These are phyloP conservation scores for Xylaria sp. DNA, from an alignment of 2,329 filamentous ascomycete species.

Conservation along the genomic window DNA sequence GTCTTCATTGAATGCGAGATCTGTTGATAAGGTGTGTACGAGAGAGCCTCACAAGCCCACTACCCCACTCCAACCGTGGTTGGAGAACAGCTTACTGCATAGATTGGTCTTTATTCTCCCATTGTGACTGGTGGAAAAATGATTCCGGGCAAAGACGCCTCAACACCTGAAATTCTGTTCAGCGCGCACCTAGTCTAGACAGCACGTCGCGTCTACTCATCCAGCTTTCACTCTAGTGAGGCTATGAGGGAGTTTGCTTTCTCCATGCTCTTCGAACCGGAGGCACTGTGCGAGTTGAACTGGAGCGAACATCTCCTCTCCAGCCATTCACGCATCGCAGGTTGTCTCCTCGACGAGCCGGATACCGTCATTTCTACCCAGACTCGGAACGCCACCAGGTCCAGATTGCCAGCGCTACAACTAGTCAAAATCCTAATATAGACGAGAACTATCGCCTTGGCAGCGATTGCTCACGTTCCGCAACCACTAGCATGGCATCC, in stretches of 20 bases:
- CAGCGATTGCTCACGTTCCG: not conserved
- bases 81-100: slow-evolving; percentile 3
- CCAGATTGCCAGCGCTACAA: not conserved
- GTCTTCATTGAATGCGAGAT: not conserved
- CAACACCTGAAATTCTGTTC: slow-evolving; percentile 18
- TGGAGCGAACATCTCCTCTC: not conserved
- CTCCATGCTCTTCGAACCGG: not conserved
- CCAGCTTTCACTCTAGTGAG: not conserved
- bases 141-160: slow-evolving; percentile 8
- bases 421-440: not conserved
- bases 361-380: not conserved
- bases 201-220: not conserved
- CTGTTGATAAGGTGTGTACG: not conserved
- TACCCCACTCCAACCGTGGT: slow-evolving; percentile 1
- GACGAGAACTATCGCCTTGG: not conserved
- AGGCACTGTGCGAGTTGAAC: not conserved
- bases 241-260: not conserved
- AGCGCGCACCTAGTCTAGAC: not conserved
- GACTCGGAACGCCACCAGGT: not conserved
- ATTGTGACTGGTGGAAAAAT: slow-evolving; percentile 32
- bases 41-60: not conserved
- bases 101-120: not conserved
- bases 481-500: not conserved
- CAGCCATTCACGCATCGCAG: not conserved
- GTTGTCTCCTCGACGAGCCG: not conserved